Base-by-base conservation (phyloP, 2,329 filamentous ascomycete species). In the Penicillium sp. region DNA sequence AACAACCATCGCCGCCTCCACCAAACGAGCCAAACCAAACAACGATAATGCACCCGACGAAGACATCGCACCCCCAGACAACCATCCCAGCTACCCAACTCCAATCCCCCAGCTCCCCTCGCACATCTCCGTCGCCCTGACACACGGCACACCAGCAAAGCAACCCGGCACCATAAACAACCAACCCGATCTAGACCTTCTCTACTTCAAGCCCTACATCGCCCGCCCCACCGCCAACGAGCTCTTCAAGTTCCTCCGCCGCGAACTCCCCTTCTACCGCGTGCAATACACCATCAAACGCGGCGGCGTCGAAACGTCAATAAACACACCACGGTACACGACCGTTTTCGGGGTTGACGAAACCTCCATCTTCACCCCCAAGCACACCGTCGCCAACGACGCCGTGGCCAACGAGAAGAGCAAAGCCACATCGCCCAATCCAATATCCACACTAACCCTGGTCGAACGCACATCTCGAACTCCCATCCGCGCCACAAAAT, bases 141-240 rank as follows among this genome's bases (percentile, higher is more conserved):
- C 63, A 8, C 68, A 69, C 12, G 56, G 73, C 43, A 73, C 73
- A 28, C 86, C 88, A 5, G 81, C 82, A 0, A 76, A 81, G 20
- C 79, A 84, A 60, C 84, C 82, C 1, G 81, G 77, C 48, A 67
- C 72, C 2, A 88, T 92, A 64, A 86, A 86, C 65, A 82, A 91
- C 68, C 86, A 90, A 67, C 83, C 85, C 0, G 84, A 92, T 63
- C 81, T 93, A 0, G 88, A 93, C 70, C 80, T 94, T 0, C 75
- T 93, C 8, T 91, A 91, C 75, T 93, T 89, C 71, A 83, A 91
- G 67, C 90, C 90, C 0, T 93, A 90, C 63, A 82, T 93, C 4
- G 83, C 88, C 0, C 76, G 79, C 2, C 73, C 81, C 12, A 79
- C 85, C 11, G 80, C 85, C 20, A 80, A 81, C 3, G 79, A 84